Evolutionary conservation across 257 asterid genomes (phyloP), one percentile per base, ranked within the genome.

Genomic region (Petunia axillaris): DNA sequence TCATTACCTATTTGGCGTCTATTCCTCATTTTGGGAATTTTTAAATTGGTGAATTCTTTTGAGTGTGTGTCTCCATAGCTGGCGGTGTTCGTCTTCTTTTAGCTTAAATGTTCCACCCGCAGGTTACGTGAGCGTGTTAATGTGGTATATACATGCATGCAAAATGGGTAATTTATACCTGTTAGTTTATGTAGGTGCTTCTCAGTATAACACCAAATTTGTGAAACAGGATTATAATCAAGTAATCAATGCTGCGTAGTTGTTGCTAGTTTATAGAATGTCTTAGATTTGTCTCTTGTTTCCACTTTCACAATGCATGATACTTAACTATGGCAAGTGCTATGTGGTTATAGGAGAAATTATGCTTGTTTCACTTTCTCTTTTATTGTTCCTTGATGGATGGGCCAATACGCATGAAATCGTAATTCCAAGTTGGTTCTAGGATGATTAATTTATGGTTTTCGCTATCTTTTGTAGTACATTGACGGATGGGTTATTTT

Each of bases 401-500:
- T 46, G 52, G 52, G 52, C 4, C 2, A 46, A 46, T 46, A 2
- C 0, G 8, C 8, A 46, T 46, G 52, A 6, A 5, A 5, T 46
- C 5, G 52, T 46, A 46, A 5, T 46, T 7, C 52, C 52, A 46
- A 46, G 25, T 25, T 1, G 52, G 15, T 43, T 67, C 37, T 16
- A 43, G 76, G 55, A 44, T 14, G n/a, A 1, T 9, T 43, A 67
- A 44, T 8, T 44, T 16, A 16, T 68, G 5, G 3, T 44, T 39
- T 68, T 68, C 8, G 62, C n/a, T 58, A 64, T 48, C 40, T 80
- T 77, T 87, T 86, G 89, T 81, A 93, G 98, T 93, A 86, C 87
- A 74, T 90, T 89, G 98, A 93, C 55, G 98, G 97, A 5, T 91
- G 94, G 98, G 98, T 93, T 53, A 93, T 93, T 63, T 87, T 91